Evolutionary conservation across 805 yeast species (phyloP), one percentile per base, ranked within the genome.

Genomic region (Kockiozyma suomiensis): DNA sequence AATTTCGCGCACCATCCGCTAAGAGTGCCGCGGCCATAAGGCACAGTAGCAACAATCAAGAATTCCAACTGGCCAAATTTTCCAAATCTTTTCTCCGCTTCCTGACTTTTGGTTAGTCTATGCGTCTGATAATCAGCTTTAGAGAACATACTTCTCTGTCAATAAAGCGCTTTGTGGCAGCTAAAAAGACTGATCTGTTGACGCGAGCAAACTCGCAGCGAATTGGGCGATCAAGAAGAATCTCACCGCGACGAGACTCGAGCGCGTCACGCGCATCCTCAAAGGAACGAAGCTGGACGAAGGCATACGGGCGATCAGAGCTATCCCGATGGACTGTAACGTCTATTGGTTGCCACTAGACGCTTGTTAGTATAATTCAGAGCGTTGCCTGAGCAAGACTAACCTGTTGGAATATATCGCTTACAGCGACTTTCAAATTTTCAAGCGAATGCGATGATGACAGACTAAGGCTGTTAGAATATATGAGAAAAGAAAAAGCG

Each of bases 131-230:
- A 30, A 17, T 23, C 21, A 17, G 2, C n/a, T n/a, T 30, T 4
- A 46, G n/a, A 15, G 5, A 17, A 43, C 57, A 12, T 47, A 50
- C 61, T 5, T 45, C 56, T 26, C 57, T 61, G 21, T 21, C 23
- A 46, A 52, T 48, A 35, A 30, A 17, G 12, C 19, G 47, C 38
- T 50, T 45, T 6, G 52, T 41, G 7, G 72, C 62, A 12, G 84
- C 74, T 47, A 90, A 72, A 70, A 83, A 88, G 43, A 93, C 76
- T 13, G 97, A 92, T 65, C 97, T 80, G 73, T 92, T 93, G 48
- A 92, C 97, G 69, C 88, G 85, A 0, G 98, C 98, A 19, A 85
- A 85, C 74, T 93, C 97, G 74, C 96, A 89, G 57, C 97, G 81
- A 46, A 93, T 82, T 2, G 83, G 66, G 30, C 66, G 64, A 38